A percentile compares a stretch with the other conserved stretches of the same genome.
Conservation (phyloP, 306 rosid genomes). For the Datisca glomerata region DNA sequence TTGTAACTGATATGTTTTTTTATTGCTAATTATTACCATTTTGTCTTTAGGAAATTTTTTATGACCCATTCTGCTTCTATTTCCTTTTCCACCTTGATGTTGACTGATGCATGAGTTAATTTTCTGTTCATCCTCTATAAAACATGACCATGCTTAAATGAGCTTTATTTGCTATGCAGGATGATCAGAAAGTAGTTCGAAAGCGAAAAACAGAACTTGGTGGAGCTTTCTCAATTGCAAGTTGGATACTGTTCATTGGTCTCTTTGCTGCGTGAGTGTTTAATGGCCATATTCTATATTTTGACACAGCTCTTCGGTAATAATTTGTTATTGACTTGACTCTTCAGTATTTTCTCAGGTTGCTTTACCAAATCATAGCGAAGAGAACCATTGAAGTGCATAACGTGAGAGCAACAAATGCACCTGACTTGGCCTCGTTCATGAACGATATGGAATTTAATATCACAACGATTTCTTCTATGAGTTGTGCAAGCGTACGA, state of each 20-base stretch:
- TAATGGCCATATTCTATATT: constrained; percentile 2
- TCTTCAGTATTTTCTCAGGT: constrained; percentile 47
- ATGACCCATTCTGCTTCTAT: no score
- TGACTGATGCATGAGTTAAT: no score
- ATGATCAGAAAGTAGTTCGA: constrained; percentile 68
- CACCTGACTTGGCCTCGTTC: constrained; percentile 61
- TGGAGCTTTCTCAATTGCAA: constrained; percentile 90
- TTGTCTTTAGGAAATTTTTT: no score
- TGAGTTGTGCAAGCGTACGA: constrained; percentile 88
- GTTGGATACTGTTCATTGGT: constrained; percentile 90
- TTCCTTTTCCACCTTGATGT: no score
- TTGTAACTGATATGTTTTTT: no score
- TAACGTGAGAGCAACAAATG: constrained; percentile 74
- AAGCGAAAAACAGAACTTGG: constrained; percentile 99
- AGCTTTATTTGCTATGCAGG: constrained; percentile 34
- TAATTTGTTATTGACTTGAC: constrained; percentile 24
- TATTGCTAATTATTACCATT: no score
- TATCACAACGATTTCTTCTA: constrained; percentile 69
- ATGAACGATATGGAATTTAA: constrained; percentile 77
- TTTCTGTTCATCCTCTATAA: no score
- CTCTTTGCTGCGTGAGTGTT: constrained; percentile 86
- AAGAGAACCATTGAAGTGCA: constrained; percentile 88
- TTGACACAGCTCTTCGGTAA: constrained; percentile 4
- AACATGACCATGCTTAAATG: constrained; percentile 17
- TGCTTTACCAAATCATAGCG: constrained; percentile 88